Percentiles rank a stretch among this genome's conserved stretches.
Evolutionary conservation across 805 yeast species (phyloP).

Genomic region (Candida saitoana): DNA sequence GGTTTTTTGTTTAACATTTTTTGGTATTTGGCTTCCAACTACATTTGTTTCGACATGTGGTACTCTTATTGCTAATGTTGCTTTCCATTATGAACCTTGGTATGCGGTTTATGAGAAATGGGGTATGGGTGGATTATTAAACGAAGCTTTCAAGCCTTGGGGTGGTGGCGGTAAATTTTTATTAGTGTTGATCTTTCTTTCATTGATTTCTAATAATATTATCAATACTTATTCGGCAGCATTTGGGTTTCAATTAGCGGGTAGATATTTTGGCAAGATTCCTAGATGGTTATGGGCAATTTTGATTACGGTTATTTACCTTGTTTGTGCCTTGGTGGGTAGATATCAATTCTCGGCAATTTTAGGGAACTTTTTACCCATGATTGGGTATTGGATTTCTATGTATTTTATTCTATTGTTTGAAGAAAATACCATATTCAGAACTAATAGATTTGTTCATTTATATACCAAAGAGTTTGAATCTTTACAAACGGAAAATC

Average conservation of each 20-base stretch:
- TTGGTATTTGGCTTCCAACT: conserved; percentile 68
- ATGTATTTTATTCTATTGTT: conserved; percentile 69
- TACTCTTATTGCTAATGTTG: conserved; percentile 62
- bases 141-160: conserved; percentile 66
- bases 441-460: conserved; percentile 41
- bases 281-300: conserved; percentile 81
- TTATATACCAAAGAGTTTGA: conserved; percentile 29
- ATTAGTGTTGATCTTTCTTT: conserved; percentile 62
- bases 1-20: conserved; percentile 58
- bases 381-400: conserved; percentile 89
- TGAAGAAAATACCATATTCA: conserved; percentile 70
- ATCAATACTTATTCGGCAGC: conserved; percentile 81
- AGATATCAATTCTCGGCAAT: conserved; percentile 67
- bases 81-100: conserved; percentile 58
- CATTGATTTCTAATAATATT: conserved; percentile 77
- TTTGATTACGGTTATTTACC: conserved; percentile 55
- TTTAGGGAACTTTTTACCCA: conserved; percentile 77
- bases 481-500: background rate
- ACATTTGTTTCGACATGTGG: conserved; percentile 74
- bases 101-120: conserved; percentile 45
- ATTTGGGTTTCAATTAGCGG: conserved; percentile 66
- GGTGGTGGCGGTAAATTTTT: conserved; percentile 76
- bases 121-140: conserved; percentile 76
- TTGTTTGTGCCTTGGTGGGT: conserved; percentile 74
- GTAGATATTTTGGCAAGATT: conserved; percentile 47